phyloP scores from a whole-genome alignment of 2,329 filamentous ascomycete genomes.

The Thelonectria blattea region DNA sequence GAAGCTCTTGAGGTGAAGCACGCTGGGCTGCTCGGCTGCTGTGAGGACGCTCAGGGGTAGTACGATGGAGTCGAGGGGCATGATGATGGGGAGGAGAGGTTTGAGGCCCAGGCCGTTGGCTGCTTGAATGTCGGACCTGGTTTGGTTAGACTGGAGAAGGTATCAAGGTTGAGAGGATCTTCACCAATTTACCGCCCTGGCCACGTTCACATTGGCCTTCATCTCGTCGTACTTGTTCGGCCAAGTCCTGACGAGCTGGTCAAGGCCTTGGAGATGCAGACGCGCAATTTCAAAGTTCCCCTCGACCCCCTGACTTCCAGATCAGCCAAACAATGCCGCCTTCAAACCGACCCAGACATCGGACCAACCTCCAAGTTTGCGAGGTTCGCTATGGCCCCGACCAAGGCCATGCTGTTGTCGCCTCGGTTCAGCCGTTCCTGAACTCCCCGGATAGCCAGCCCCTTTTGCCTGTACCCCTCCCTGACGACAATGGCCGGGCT shows the following conservation, averaged over 20 bases:
- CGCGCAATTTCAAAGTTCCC: constrained; percentile 17
- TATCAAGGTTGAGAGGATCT: background rate
- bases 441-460: constrained; percentile 12
- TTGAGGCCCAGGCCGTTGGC: constrained; percentile 19
- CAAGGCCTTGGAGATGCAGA: constrained; percentile 22
- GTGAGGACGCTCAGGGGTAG: constrained; percentile 18
- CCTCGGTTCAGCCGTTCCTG: constrained; percentile 12
- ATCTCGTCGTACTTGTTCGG: constrained; percentile 16
- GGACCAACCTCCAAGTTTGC: constrained; percentile 24
- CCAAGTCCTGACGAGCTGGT: constrained; percentile 14
- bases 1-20: constrained; percentile 20
- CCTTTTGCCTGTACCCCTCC: constrained; percentile 23
- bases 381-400: constrained; percentile 24
- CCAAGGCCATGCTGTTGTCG: constrained; percentile 11
- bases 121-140: constrained; percentile 22
- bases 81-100: constrained; percentile 20
- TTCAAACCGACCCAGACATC: background rate
- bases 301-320: constrained; percentile 12
- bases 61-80: constrained; percentile 14
- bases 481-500: constrained; percentile 1
- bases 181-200: constrained; percentile 23
- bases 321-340: background rate
- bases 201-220: constrained; percentile 20
- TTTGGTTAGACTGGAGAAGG: constrained; percentile 2
- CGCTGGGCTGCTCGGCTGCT: constrained; percentile 14